Base-by-base conservation (phyloP, 768 basidiomycete species). In the Termitomyces sp. region DNA sequence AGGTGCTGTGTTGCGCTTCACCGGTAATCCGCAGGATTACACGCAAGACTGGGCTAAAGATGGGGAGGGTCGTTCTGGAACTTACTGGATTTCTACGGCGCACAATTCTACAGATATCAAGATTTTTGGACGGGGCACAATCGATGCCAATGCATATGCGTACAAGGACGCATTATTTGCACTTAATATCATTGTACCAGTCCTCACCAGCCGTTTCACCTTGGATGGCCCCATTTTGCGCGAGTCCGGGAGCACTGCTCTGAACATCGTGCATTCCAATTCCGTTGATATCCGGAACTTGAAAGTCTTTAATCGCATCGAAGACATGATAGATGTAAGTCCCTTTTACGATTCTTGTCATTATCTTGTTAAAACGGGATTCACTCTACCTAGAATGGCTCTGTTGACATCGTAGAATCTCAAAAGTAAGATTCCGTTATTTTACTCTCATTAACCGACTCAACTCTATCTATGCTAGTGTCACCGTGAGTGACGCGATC, bases 101-200 rank as follows among this genome's bases (percentile, higher is more conserved):
- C 54, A 65, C 25, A 56, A 59, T 34, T 62, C 60, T 12, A 57
- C 56, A 31, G 57, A 63, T 53, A 43, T 63, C 37, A 63, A 54
- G 54, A 56, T 62, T 9, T 65, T 60, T 31, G 64, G 59, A 5
- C 57, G 59, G 3, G 59, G 60, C 12, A 62, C 60, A 7, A 65
- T 65, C 21, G 64, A 65, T 40, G 62, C 42, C 11, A 52, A 57
- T 44, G 58, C 55, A 2, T 56, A 54, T 47, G 40, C 47, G 7
- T 54, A 58, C 23, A 61, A 59, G 35, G 42, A 40, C 38, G 32
- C 44, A 11, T 43, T 43, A 25, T 62, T 63, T 35, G 54, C 54
- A 6, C 57, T 42, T 3, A 56, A 42, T 29, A 56, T 54, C 34
- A 25, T 65, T 27, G 62, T 60, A 7, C 60, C 64, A 11, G 45